Conservation (phyloP, 2,329 filamentous ascomycete species). For the Stenocarpella maydis region DNA sequence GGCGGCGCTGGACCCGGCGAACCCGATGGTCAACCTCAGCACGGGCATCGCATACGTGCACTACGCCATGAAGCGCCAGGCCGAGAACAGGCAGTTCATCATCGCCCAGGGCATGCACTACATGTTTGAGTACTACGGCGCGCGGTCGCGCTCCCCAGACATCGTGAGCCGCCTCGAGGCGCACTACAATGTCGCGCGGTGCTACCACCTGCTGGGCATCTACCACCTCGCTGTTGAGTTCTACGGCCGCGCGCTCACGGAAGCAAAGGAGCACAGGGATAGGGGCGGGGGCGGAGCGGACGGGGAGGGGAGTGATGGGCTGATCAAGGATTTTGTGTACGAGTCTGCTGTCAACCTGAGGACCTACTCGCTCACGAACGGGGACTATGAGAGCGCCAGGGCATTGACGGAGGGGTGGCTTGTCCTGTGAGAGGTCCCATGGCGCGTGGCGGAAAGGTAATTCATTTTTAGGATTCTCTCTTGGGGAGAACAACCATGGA, state of each 20-base stretch:
- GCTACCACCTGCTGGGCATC: slow-evolving; percentile 79
- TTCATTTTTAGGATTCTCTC: not conserved
- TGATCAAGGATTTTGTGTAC: slow-evolving; percentile 65
- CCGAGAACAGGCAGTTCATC: slow-evolving; percentile 88
- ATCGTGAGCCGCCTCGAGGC: slow-evolving; percentile 72
- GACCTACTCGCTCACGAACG: slow-evolving; percentile 70
- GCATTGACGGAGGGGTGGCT: slow-evolving; percentile 68
- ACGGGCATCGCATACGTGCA: slow-evolving; percentile 88
- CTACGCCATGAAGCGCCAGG: slow-evolving; percentile 86
- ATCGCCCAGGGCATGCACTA: slow-evolving; percentile 87
- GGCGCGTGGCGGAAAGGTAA: too few relatives aligned
- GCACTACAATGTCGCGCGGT: slow-evolving; percentile 80
- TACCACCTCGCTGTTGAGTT: slow-evolving; percentile 75
- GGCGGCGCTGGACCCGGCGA: slow-evolving; percentile 75
- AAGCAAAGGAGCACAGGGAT: slow-evolving; percentile 40
- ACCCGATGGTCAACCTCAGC: slow-evolving; percentile 80
- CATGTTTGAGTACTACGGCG: slow-evolving; percentile 75
- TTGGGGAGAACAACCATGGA: not conserved
- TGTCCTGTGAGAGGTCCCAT: slow-evolving; percentile 49
- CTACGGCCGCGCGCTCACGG: slow-evolving; percentile 65
- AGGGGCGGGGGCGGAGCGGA: slow-evolving; percentile 23
- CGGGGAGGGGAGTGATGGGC: slow-evolving; percentile 37
- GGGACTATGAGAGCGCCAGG: slow-evolving; percentile 68
- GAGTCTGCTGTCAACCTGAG: slow-evolving; percentile 82
- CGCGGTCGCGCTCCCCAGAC: slow-evolving; percentile 52